Conservation (phyloP, 129 eudicot genomes). For the Chrysanthemum makinoi region DNA sequence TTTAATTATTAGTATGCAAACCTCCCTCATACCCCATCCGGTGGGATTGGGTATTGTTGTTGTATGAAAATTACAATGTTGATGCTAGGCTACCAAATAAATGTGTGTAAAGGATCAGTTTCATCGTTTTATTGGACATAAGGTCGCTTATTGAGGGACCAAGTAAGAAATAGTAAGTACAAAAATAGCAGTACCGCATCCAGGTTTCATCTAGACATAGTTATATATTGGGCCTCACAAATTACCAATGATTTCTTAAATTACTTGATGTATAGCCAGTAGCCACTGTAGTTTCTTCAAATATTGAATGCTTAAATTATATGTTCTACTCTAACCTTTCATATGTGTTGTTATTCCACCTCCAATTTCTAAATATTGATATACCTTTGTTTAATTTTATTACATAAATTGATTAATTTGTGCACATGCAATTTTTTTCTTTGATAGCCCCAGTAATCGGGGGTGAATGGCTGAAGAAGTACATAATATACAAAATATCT, state of each 20-base stretch:
- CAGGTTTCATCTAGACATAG: not conserved
- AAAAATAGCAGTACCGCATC: not conserved
- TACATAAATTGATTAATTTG: too few species aligned
- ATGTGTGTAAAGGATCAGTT: not conserved
- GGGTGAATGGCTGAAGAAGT: constrained; percentile 77
- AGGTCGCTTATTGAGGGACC: not conserved
- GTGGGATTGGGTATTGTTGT: too few species aligned
- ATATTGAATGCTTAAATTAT: not conserved
- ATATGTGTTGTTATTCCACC: not conserved
- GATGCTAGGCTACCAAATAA: not conserved
- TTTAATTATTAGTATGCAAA: too few species aligned
- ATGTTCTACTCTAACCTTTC: not conserved
- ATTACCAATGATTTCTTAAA: not conserved
- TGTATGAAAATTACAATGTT: not conserved
- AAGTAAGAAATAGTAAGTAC: too few species aligned
- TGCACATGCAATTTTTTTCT: too few species aligned
- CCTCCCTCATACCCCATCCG: too few species aligned
- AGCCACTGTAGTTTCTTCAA: too few species aligned
- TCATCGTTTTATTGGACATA: constrained; percentile 3
- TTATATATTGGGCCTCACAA: not conserved
- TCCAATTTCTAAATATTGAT: not conserved
- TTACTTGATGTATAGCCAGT: not conserved
- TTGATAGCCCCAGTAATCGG: constrained; percentile 58
- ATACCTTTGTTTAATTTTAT: not conserved
- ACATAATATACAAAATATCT: constrained; percentile 61